A percentile compares a stretch with the other conserved stretches of the same genome.
Evolutionary conservation across 768 basidiomycete species (phyloP).

Genomic region (Rubroboletus satanas): DNA sequence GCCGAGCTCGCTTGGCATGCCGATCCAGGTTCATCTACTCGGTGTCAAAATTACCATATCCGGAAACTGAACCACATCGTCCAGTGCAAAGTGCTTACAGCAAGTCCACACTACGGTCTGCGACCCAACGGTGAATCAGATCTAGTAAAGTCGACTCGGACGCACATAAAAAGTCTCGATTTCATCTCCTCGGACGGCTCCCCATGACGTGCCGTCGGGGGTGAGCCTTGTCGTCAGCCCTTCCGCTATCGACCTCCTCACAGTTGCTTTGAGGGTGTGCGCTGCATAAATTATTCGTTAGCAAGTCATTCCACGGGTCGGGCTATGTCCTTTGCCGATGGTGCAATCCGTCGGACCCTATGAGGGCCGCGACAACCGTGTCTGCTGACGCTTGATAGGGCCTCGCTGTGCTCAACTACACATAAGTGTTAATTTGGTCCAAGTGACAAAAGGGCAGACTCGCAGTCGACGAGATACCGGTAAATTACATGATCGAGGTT

Average conservation of each 20-base stretch:
- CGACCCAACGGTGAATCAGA: background rate
- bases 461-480: background rate
- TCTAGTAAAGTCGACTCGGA: background rate
- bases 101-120: too few relatives aligned
- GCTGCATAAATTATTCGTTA: background rate
- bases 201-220: background rate
- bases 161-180: background rate
- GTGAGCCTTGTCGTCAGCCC: background rate
- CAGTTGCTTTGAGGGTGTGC: background rate
- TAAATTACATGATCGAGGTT: constrained; percentile 14
- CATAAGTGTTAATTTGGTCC: background rate
- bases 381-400: background rate
- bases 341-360: background rate
- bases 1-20: background rate
- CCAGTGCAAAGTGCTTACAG: background rate
- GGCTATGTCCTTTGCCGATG: background rate
- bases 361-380: background rate
- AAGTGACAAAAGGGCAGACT: background rate
- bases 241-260: background rate
- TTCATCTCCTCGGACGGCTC: too few relatives aligned
- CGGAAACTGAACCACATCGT: background rate
- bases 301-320: background rate
- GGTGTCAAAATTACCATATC: constrained; percentile 9
- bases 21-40: constrained; percentile 5
- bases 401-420: too few relatives aligned